Base-by-base conservation (phyloP, 495 filamentous ascomycete species). In the Aspergillus avenaceus region DNA sequence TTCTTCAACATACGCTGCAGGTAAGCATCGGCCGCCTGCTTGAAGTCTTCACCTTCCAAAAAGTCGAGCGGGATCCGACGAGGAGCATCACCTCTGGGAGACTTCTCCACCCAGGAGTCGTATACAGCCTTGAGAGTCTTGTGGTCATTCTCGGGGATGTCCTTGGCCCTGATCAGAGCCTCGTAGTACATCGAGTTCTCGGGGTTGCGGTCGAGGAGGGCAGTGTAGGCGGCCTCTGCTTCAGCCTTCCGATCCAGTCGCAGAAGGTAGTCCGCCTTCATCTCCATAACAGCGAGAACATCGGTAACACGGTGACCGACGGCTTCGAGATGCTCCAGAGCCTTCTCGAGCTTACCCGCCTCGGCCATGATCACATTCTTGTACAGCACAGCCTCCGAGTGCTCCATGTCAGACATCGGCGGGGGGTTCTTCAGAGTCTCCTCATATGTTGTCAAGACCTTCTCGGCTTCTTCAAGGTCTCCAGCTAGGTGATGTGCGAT, bases 291-390 rank as follows among this genome's bases (percentile, higher is more conserved):
- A n/a, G 88, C 87, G 25, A 91, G 78, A 25, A 88, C 83, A 64
- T 99, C 93, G 40, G 92, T 79, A 63, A 82, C 87, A 55, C 82
- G 72, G 74, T 91, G 88, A 32, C 78, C 78, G 40, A 87, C 79
- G 6, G 77, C 77, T 54, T 96, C 85, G 9, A 99, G 73, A 63
- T 99, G 90, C 41, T 95, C 86, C 64, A 99, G 64, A 14, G 93
- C 93, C 58, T 84, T 77, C 58, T 90, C 79, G 14, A 80, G 73
- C 37, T 97, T 83, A 9, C 90, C 90, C 23, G 75, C 73, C 65
- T 97, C 95, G 25, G 89, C 90, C 64, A 99, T 96, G 52, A 99
- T 86, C 16, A 79, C 78, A 65, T 97, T 99, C 71, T 95, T 97
- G 72, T 99, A 99, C 65, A 99, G 75, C 12, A 87, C 76, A 18